Evolutionary conservation across 768 basidiomycete genomes (phyloP), one percentile per base, ranked within the genome.

Genomic region (Roridomyces roridus): DNA sequence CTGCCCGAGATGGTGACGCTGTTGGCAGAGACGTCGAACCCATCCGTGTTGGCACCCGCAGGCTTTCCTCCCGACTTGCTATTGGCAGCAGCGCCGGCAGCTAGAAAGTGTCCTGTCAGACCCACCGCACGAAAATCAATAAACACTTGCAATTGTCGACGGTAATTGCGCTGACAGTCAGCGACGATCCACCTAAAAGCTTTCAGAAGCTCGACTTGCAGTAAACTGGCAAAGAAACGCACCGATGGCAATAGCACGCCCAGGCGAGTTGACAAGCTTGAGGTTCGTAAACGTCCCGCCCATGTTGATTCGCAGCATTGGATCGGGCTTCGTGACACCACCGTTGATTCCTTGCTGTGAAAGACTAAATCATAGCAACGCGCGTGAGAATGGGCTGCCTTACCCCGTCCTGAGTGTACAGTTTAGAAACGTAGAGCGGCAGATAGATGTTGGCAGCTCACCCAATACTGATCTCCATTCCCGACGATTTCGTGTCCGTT

Each of bases 291-390:
- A 65, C 8, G 45, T 51, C 9, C 64, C 64, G n/a, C 64, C 64
- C 45, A 59, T 59, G 49, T 65, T 63, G 54, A 65, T 60, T 11
- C 58, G 57, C n/a, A 65, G 48, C 62, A 65, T 63, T 4, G 64
- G 64, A 18, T 57, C 64, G 5, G 42, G 50, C 25, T 57, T 57
- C 1, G 45, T 51, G 5, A 59, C 64, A 1, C 64, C 64, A 8
- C 64, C 64, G 44, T 56, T 63, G n/a, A 42, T 45, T 4, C 64
- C 64, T 59, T 59, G 53, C 56, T 57, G 26, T 7, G n/a, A 6
- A 5, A n/a, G 11, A 3, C 24, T 23, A 20, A 15, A n/a, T 34
- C 0, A 6, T 15, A 8, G 6, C 5, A n/a, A 4, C 7, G 12
- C 37, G 21, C 0, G 20, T 24, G 6, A 9, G 7, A 8, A 14